phyloP scores from a whole-genome alignment of 1,284 basidiomycete genomes.

The Xerocomus nothofagi region DNA sequence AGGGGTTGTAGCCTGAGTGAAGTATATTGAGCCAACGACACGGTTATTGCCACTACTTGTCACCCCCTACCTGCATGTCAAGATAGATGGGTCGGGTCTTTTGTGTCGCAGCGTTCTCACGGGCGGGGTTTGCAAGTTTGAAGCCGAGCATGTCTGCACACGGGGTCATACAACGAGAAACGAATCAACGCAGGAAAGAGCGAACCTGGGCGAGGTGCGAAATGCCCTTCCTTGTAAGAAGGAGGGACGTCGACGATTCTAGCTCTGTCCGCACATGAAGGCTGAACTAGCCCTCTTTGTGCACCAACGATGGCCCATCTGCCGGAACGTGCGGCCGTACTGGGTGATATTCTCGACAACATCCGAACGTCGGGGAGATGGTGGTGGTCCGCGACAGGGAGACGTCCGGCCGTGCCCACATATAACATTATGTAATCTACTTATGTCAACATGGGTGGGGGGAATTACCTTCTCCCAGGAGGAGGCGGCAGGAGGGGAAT shows the following conservation, averaged over 20 bases:
- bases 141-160: slow-evolving; percentile 84
- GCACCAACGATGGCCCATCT: slow-evolving; percentile 23
- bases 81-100: slow-evolving; percentile 90
- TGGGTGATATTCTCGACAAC: slow-evolving; percentile 35
- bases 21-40: slow-evolving; percentile 16
- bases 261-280: slow-evolving; percentile 75
- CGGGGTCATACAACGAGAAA: neutral
- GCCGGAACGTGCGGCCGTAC: slow-evolving; percentile 15
- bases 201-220: slow-evolving; percentile 71
- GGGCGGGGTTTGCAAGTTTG: slow-evolving; percentile 71
- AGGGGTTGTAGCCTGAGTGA: slow-evolving; percentile 95
- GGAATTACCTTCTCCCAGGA: slow-evolving; percentile 46
- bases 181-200: slow-evolving; percentile 1
- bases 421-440: slow-evolving; percentile 22
- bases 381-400: slow-evolving; percentile 14
- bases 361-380: slow-evolving; percentile 19
- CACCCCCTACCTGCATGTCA: slow-evolving; percentile 78
- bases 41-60: neutral
- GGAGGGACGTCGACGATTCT: slow-evolving; percentile 77
- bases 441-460: slow-evolving; percentile 11
- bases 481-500: slow-evolving; percentile 77
- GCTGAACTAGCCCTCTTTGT: slow-evolving; percentile 63
- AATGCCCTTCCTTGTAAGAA: slow-evolving; percentile 67
- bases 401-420: neutral
- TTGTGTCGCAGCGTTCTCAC: slow-evolving; percentile 60